Base-by-base conservation (phyloP, 2,329 filamentous ascomycete species). In the Diaporthe sp. region DNA sequence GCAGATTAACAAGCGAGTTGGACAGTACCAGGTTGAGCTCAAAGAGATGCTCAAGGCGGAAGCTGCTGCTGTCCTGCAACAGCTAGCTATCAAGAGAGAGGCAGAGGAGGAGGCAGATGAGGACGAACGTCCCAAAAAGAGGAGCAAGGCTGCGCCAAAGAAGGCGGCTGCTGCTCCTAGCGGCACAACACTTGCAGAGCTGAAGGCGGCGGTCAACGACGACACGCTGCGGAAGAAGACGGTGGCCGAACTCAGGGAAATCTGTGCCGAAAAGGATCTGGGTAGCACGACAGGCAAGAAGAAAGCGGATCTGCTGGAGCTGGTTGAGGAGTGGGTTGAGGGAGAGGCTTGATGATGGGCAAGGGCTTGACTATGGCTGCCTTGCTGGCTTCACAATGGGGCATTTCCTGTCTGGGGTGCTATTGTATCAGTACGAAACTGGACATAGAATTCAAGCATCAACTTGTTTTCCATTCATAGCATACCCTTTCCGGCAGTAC, bases 1-100 rank as follows among this genome's bases (percentile, higher is more conserved):
- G 78, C 94, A 97, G 77, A 98, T 99, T 72, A 91, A 95, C 82
- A 98, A 97, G 85, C 92, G 96, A 39, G 93, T 94, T 1, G 96
- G 95, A 0, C 90, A 91, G 2, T 94, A 95, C 79, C 89, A 98
- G 13, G 86, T 93, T 59, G 92, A 94, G 44, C 98, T 96, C 92
- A 92, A 94, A 5, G 86, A 90, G 47, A 87, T 89, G 15, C 87
- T 98, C 8, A 90, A 93, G 39, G 84, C 88, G 12, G 90, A 92
- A 73, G 81, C 86, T 0, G 80, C 78, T 2, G 78, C 80, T 13
- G 79, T 85, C 7, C 79, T 81, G 70, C 81, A 83, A 35, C 81
- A 80, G 42, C 85, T 85, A 56, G 83, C 85, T 0, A 79, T 87
- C 56, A 92, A 92, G 81, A 86, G 88, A 27, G 88, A 90, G 72